phyloP scores from a whole-genome alignment of 306 rosid genomes.

The Vigna mungo region DNA sequence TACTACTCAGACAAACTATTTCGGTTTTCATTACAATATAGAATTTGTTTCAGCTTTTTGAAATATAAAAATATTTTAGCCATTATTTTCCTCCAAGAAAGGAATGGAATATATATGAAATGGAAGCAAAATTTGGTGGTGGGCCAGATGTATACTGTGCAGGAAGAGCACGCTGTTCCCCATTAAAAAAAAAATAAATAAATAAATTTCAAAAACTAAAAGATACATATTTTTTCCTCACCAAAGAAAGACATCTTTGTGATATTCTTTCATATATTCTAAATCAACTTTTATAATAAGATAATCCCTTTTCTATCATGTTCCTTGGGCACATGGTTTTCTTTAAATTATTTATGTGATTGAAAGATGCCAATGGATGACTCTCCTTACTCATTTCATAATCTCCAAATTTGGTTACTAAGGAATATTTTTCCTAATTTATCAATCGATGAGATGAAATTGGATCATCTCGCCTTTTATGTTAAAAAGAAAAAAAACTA shows the following conservation, averaged over 20 bases:
- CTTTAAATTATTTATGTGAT: not conserved
- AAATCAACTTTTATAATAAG: not conserved
- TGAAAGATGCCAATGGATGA: not conserved
- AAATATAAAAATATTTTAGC: not conserved
- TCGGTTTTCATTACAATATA: not conserved
- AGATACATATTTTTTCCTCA: not conserved
- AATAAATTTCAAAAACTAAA: not conserved
- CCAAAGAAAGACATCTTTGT: not conserved
- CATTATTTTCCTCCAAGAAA: not conserved
- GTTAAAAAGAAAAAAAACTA: not conserved
- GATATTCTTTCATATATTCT: slow-evolving; percentile 25
- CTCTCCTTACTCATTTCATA: not conserved
- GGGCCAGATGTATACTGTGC: not conserved
- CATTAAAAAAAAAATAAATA: not conserved
- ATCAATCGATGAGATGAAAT: not conserved
- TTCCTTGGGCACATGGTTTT: not conserved
- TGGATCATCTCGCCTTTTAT: not conserved
- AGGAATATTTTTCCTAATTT: not conserved
- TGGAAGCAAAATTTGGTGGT: not conserved
- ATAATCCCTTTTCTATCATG: not conserved
- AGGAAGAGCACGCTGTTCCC: not conserved
- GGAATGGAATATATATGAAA: not conserved
- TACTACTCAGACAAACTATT: too few species aligned
- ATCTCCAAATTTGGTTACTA: not conserved
- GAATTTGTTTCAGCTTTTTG: not conserved